Base-by-base conservation (phyloP, 192 early-diverging fungal species). In the Gamsiella multidivaricata region DNA sequence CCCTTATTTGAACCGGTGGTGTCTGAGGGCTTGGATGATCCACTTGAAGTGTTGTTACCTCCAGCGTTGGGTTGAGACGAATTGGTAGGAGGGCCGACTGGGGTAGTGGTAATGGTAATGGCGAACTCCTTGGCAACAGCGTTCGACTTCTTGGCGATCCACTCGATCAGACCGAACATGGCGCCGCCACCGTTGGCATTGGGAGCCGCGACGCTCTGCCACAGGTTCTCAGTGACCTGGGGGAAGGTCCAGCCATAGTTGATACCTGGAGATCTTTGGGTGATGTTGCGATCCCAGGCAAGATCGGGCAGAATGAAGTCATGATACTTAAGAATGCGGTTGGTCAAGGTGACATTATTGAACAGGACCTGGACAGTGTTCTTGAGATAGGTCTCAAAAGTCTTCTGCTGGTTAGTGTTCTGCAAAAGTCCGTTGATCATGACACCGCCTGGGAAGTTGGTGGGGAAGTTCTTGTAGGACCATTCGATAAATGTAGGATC, bases 351-450 rank as follows among this genome's bases (percentile, higher is more conserved):
- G 31, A 70, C 81, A 20, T 82, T 79, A 66, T 85, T 85, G 61
- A 85, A 85, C 33, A 85, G 37, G 17, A 69, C 58, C n/a, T 69
- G 34, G 14, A 82, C 81, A 39, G 79, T 75, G 32, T 79, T 70
- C 58, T 66, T 81, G 50, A 85, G 69, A 26, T 85, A 85, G 3
- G 42, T 68, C 54, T 82, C 81, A 47, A 85, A 85, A 2, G 39
- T 79, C 17, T 25, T 36, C 31, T 66, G 49, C 22, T 63, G 31
- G 36, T 47, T 81, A 23, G 71, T 56, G 42, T 85, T 85, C 45
- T 81, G 25, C 29, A 85, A 58, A 29, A 85, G 67, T 8, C 69
- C 70, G 57, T 85, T 85, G 58, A 85, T 85, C 74, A 85, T 39
- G 28, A 74, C 62, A 14, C 54, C 84, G 3, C 42, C 41, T 17